phyloP scores from a whole-genome alignment of 352 stramenopile species.

The Globisporangium paroecandrum region DNA sequence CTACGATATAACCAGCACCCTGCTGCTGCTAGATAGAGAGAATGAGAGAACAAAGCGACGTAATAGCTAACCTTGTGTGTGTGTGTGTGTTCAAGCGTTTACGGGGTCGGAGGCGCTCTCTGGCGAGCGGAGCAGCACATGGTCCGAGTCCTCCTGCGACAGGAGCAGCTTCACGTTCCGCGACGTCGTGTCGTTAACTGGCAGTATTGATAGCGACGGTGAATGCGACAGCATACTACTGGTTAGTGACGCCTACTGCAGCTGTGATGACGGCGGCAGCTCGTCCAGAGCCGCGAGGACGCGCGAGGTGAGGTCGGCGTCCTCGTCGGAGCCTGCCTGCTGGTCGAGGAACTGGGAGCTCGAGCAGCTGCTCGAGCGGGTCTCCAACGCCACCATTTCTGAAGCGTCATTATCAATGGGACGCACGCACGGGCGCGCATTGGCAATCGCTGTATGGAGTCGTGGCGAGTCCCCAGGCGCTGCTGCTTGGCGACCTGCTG shows the following conservation, averaged over 20 bases:
- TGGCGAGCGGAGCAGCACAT: slow-evolving; percentile 6
- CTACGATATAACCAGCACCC: no score
- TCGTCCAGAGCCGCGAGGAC: slow-evolving; percentile 56
- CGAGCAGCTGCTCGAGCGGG: slow-evolving; percentile 31
- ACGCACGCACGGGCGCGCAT: slow-evolving; percentile 57
- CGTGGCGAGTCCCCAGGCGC: not conserved
- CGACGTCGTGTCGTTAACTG: not conserved
- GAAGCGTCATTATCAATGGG: slow-evolving; percentile 38
- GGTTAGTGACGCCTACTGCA: not conserved
- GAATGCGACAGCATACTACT: not conserved
- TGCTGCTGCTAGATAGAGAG: no score
- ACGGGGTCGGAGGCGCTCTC: not conserved
- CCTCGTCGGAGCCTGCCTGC: slow-evolving; percentile 33
- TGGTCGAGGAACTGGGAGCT: slow-evolving; percentile 25
- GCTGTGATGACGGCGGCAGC: slow-evolving; percentile 12
- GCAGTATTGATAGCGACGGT: not conserved
- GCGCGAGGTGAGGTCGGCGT: slow-evolving; percentile 50
- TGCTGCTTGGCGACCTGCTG: slow-evolving; percentile 2
- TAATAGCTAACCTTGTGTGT: not conserved
- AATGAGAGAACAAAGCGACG: no score
- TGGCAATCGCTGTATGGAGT: slow-evolving; percentile 48
- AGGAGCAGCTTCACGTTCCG: slow-evolving; percentile 8
- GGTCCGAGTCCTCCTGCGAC: slow-evolving; percentile 8
- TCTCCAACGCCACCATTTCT: slow-evolving; percentile 11
- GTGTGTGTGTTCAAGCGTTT: not conserved